Evolutionary conservation across 805 yeast species (phyloP).

Genomic region (Huiozyma naganishii): DNA sequence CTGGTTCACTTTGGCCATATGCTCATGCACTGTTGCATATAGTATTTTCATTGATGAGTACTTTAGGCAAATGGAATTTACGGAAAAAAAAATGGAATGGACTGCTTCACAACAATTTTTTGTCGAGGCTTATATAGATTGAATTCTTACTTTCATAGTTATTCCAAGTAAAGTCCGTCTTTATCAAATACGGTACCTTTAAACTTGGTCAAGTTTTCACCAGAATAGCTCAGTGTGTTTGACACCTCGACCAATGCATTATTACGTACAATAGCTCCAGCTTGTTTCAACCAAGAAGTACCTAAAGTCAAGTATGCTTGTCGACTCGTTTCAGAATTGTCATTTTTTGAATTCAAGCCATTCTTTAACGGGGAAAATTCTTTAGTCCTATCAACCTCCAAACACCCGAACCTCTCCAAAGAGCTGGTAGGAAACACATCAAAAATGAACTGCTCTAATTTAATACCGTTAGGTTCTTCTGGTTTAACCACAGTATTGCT

Average conservation of each 20-base stretch:
- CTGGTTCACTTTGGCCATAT: too few species aligned
- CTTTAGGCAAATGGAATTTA: too few species aligned
- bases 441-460: conserved; percentile 92
- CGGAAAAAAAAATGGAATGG: too few species aligned
- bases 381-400: conserved; percentile 75
- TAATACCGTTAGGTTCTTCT: conserved; percentile 78
- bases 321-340: conserved; percentile 77
- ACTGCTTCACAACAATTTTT: too few species aligned
- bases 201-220: conserved; percentile 55
- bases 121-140: too few species aligned
- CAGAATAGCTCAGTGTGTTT: conserved; percentile 63
- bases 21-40: too few species aligned
- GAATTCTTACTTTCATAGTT: too few species aligned
- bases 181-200: conserved; percentile 34
- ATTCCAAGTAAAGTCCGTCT: conserved; percentile 19
- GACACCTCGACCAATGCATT: conserved; percentile 60
- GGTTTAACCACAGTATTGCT: conserved; percentile 49
- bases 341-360: conserved; percentile 71
- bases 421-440: conserved; percentile 83
- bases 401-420: conserved; percentile 67
- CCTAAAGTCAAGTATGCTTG: conserved; percentile 53
- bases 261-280: conserved; percentile 52
- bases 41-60: too few species aligned
- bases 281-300: conserved; percentile 57
- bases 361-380: conserved; percentile 95